Conservation (phyloP, 768 basidiomycete genomes). For the Lactifluus subvellereus region DNA sequence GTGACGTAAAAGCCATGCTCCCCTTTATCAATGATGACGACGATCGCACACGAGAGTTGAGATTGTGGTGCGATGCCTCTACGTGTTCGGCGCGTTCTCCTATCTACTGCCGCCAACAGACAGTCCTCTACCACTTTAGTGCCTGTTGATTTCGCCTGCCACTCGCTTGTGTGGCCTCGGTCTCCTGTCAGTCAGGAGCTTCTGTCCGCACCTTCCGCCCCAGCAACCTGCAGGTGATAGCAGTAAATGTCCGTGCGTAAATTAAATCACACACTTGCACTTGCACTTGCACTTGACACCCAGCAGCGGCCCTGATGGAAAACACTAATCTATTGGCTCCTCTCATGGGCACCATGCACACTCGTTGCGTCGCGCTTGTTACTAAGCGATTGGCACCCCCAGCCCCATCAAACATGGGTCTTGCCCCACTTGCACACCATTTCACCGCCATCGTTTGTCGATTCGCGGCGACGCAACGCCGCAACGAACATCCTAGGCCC, state of each 20-base stretch:
- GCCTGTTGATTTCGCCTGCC: constrained; percentile 4
- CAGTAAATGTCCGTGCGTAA: constrained; percentile 20
- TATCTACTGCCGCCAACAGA: constrained; percentile 17
- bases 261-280: constrained; percentile 20
- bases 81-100: constrained; percentile 13
- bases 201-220: constrained; percentile 6
- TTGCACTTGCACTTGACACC: constrained; percentile 11
- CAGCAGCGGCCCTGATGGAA: constrained; percentile 18
- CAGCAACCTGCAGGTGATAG: constrained; percentile 23
- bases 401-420: not conserved
- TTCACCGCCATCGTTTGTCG: constrained; percentile 11
- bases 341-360: constrained; percentile 21
- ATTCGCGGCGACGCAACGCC: constrained; percentile 14
- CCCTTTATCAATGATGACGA: constrained; percentile 20
- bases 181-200: constrained; percentile 21
- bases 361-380: constrained; percentile 23
- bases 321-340: constrained; percentile 9
- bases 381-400: constrained; percentile 19
- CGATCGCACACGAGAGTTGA: constrained; percentile 8
- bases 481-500: constrained; percentile 12
- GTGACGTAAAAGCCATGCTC: constrained; percentile 23
- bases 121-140: constrained; percentile 2
- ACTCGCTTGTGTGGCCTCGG: constrained; percentile 8
- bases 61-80: constrained; percentile 13
- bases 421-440: constrained; percentile 15